phyloP scores from a whole-genome alignment of 495 filamentous ascomycete species.

The Neurospora hispaniola region DNA sequence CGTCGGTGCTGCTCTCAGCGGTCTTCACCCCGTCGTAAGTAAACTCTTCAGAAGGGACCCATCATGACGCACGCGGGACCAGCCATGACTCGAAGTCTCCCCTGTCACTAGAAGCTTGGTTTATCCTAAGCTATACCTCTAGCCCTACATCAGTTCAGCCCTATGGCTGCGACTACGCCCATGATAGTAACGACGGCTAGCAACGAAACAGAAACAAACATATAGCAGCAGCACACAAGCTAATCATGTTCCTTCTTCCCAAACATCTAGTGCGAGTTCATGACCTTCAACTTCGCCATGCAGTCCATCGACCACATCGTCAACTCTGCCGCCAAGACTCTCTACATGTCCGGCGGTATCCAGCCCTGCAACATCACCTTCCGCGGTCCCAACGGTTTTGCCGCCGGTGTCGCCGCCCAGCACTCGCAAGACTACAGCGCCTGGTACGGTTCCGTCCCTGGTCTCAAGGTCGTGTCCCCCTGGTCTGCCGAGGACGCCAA shows the following conservation, averaged over 20 bases:
- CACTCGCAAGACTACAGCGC: constrained; percentile 97
- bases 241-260: neutral
- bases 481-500: constrained; percentile 98
- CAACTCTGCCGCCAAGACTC: constrained; percentile 98
- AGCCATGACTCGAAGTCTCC: neutral
- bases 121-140: neutral
- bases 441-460: constrained; percentile 97
- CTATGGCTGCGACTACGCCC: neutral
- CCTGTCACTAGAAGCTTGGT: neutral
- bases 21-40: constrained; percentile 86
- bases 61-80: neutral
- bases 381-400: constrained; percentile 97
- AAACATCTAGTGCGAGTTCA: constrained; percentile 77
- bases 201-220: neutral
- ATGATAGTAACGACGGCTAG: neutral
- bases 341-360: constrained; percentile 99
- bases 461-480: constrained; percentile 89
- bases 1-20: constrained; percentile 87
- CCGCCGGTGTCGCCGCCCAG: constrained; percentile 88
- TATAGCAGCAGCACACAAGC: neutral
- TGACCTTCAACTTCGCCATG: constrained; percentile 99
- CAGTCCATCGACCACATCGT: constrained; percentile 99
- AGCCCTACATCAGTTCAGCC: neutral
- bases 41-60: neutral
- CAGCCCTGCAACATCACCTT: constrained; percentile 99